Evolutionary conservation across 306 rosid species (phyloP), one percentile per base, ranked within the genome.

Genomic region (Glycine latifolia): DNA sequence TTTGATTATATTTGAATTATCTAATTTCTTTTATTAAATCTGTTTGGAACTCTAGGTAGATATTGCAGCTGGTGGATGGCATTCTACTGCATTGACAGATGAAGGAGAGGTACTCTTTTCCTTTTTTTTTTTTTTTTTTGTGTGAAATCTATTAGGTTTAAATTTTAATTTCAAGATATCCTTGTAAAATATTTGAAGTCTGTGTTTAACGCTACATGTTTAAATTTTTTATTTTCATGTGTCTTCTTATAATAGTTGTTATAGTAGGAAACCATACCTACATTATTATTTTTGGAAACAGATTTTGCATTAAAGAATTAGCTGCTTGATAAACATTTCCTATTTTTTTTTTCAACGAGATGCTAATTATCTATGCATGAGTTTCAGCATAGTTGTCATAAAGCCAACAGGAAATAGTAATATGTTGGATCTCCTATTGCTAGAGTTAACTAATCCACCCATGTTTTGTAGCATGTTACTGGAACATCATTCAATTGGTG

Each of bases 11-110:
- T 8, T 31, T 65, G 47, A 35, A 12, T 56, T 83, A 12, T 52
- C 79, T 81, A 58, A 75, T 77, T 39, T 74, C 44, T 53, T 65
- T 72, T 26, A 11, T 79, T 66, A 8, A 60, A 14, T 46, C 59
- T 76, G 62, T 63, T 63, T 83, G 82, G 75, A 60, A 48, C 50
- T 76, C 26, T 62, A 96, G 99, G 94, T 96, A 82, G 99, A 92
- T 80, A 94, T 96, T 86, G 97, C 99, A 69, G 98, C 99, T 82
- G 99, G 99, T 83, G 99, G 99, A 75, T 96, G 99, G 99, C 99
- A 94, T 86, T 96, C 98, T 82, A 96, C 97, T 74, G 97, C 95
- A 67, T 85, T 96, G 82, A 94, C 97, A 75, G 90, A 85, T 16
- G 91, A 89, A 26, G 98, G 98, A 89, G 99, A 96, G 99, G 99